Evolutionary conservation across 2,329 filamentous ascomycete genomes (phyloP).

Genomic region (Fusarium chuoi): DNA sequence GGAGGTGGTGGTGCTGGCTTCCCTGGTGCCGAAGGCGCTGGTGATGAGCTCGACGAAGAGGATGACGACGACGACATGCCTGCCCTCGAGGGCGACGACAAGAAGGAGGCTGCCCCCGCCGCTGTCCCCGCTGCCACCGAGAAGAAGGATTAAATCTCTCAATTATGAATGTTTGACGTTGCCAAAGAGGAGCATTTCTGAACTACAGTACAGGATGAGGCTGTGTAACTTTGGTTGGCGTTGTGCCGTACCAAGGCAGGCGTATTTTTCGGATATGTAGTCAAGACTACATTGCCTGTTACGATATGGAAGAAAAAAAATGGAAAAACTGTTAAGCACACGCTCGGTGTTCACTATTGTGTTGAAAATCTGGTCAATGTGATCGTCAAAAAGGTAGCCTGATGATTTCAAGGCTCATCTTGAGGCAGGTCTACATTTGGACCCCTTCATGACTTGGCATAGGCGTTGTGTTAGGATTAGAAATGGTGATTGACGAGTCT

Average conservation of each 20-base stretch:
- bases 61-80: slow-evolving; percentile 88
- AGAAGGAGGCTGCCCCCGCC: slow-evolving; percentile 51
- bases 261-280: slow-evolving; percentile 36
- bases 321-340: slow-evolving; percentile 35
- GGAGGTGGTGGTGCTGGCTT: slow-evolving; percentile 68
- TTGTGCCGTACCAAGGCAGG: slow-evolving; percentile 35
- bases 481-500: neutral
- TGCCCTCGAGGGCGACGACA: slow-evolving; percentile 74
- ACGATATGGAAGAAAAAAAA: slow-evolving; percentile 40
- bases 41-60: slow-evolving; percentile 63
- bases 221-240: slow-evolving; percentile 40
- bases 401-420: neutral
- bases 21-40: slow-evolving; percentile 61
- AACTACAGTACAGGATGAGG: slow-evolving; percentile 35
- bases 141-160: slow-evolving; percentile 50
- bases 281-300: slow-evolving; percentile 33
- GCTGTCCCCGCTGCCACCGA: slow-evolving; percentile 47
- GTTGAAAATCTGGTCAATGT: neutral
- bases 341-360: slow-evolving; percentile 1
- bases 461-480: too few relatives aligned
- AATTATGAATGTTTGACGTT: slow-evolving; percentile 31
- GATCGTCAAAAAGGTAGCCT: neutral
- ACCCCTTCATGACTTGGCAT: neutral
- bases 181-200: slow-evolving; percentile 34
- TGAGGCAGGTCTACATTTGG: neutral